phyloP scores from a whole-genome alignment of 768 basidiomycete genomes.

The Kwoniella mangroviensis region DNA sequence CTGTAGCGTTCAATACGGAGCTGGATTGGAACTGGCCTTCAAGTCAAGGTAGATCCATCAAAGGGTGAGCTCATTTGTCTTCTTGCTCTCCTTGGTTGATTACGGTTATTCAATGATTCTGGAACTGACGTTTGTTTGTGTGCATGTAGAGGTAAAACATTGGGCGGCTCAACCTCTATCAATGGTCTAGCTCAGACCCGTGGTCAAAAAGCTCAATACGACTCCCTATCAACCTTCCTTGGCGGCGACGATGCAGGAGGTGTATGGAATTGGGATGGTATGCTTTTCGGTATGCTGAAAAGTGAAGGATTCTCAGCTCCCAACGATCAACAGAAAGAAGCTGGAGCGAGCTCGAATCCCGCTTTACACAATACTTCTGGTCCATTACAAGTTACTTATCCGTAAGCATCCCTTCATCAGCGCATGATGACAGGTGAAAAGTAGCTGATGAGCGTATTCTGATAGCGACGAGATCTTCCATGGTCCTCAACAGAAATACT shows the following conservation, averaged over 20 bases:
- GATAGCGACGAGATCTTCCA: slow-evolving; percentile 62
- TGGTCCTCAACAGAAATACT: slow-evolving; percentile 64
- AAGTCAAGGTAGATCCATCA: slow-evolving; percentile 25
- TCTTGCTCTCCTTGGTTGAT: too few relatives aligned
- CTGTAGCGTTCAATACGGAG: slow-evolving; percentile 22
- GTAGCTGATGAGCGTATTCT: neutral
- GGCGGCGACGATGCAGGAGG: slow-evolving; percentile 46
- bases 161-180: slow-evolving; percentile 55
- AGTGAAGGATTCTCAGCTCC: slow-evolving; percentile 48
- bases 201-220: slow-evolving; percentile 22
- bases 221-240: slow-evolving; percentile 55
- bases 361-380: slow-evolving; percentile 65
- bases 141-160: slow-evolving; percentile 43
- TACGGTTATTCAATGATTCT: too few relatives aligned
- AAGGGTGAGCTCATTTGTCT: slow-evolving; percentile 8
- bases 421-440: neutral
- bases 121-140: neutral
- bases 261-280: slow-evolving; percentile 59
- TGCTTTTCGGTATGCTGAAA: slow-evolving; percentile 59
- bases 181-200: slow-evolving; percentile 52
- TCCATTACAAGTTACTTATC: slow-evolving; percentile 64
- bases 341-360: slow-evolving; percentile 58
- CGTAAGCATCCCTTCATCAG: slow-evolving; percentile 23
- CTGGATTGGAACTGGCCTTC: slow-evolving; percentile 29
- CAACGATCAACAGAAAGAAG: slow-evolving; percentile 39